These are phyloP conservation scores for Exophiala bonariae DNA, from an alignment of 2,329 filamentous ascomycete species.

Conservation along the genomic window DNA sequence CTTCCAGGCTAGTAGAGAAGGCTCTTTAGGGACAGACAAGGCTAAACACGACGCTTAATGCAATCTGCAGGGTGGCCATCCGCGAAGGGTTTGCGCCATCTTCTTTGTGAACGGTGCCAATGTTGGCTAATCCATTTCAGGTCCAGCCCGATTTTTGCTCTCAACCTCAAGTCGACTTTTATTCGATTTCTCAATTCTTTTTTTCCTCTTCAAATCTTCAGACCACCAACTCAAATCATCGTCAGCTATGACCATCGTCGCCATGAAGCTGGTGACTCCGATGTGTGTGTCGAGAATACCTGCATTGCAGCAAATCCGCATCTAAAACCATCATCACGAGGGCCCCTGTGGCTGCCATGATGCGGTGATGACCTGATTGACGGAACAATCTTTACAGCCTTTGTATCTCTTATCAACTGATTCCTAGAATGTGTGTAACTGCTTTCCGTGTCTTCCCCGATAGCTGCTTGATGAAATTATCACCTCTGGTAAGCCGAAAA, in stretches of 20 bases:
- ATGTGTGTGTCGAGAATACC: slow-evolving; percentile 70
- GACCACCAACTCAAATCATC: slow-evolving; percentile 77
- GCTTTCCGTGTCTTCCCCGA: slow-evolving; percentile 1
- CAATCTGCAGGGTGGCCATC: too few species aligned
- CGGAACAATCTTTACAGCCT: slow-evolving; percentile 49
- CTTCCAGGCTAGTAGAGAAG: too few species aligned
- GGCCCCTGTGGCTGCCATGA: slow-evolving; percentile 63
- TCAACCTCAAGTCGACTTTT: slow-evolving; percentile 7
- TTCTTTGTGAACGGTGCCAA: too few species aligned
- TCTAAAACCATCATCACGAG: slow-evolving; percentile 84
- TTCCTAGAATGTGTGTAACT: too few species aligned
- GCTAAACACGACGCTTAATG: too few species aligned
- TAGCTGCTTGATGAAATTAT: slow-evolving; percentile 15
- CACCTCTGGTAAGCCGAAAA: slow-evolving; percentile 53
- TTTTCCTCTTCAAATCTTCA: slow-evolving; percentile 50
- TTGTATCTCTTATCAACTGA: too few species aligned
- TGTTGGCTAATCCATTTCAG: slow-evolving; percentile 2
- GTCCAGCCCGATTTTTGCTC: slow-evolving; percentile 3
- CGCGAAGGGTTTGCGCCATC: too few species aligned
- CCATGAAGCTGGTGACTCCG: slow-evolving; percentile 69
- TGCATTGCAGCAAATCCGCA: slow-evolving; percentile 50
- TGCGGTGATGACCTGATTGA: slow-evolving; percentile 67
- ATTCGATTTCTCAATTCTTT: slow-evolving; percentile 29
- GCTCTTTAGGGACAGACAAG: too few species aligned
- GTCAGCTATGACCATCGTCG: slow-evolving; percentile 53